Base-by-base conservation (phyloP, 495 filamentous ascomycete species). In the Trichoderma erinaceum region DNA sequence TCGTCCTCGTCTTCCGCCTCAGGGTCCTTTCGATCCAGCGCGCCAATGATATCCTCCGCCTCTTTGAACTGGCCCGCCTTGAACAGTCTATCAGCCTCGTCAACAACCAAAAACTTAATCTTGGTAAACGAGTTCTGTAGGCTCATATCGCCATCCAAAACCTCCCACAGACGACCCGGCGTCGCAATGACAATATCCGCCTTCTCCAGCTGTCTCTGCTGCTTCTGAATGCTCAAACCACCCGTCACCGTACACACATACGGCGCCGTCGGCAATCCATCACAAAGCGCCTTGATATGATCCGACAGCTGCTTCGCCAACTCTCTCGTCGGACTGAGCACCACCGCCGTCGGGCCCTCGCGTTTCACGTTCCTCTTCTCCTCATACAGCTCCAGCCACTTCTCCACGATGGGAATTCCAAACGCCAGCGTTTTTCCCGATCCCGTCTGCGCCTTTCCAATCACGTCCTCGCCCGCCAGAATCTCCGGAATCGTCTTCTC, bases 61-160 rank as follows among this genome's bases (percentile, higher is more conserved):
- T 99, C 95, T 76, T 97, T 93, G 79, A 96, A 99, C 74, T 97
- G 89, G 3, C 95, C 95, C 73, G 97, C 89, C 67, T 92, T 95
- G 48, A 99, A 80, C 44, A 99, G 82, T 65, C 96, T 85, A 80
- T 99, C 95, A 0, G 96, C 95, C 79, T 99, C 95, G 72, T 99
- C 95, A 5, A 99, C 83, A 0, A 98, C 92, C 3, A 99, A 80
- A 70, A 92, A 97, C 63, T 86, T 83, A 50, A 97, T 88, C 16
- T 80, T 73, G 70, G 85, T 85, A 69, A 97, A 85, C n/a, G 84
- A 84, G 1, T 81, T 77, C 87, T 81, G 68, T 80, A 81, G 67
- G n/a, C 78, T 71, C 21, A 71, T 76, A 70, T 76, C 79, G n/a
- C 82, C 76, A 75, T 89, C 92, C 43, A 98, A 85, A 29, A 97